phyloP scores from a whole-genome alignment of 1,284 basidiomycete species.

The Microbotryomycetes sp. region DNA sequence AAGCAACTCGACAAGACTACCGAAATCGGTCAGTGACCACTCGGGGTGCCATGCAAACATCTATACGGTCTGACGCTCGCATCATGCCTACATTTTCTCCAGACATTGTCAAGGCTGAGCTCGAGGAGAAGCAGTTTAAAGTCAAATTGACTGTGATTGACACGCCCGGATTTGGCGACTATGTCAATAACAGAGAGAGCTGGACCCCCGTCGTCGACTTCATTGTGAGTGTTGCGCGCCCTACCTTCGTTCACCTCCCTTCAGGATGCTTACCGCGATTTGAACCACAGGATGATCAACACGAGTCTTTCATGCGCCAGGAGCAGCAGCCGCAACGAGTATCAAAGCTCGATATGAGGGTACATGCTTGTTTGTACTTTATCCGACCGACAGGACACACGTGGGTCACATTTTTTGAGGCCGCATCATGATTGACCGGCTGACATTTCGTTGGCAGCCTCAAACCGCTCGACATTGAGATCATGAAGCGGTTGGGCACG shows the following conservation, averaged over 20 bases:
- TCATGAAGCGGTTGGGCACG: slow-evolving; percentile 95
- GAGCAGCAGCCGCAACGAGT: slow-evolving; percentile 93
- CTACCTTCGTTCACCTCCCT: not conserved
- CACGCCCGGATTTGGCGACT: slow-evolving; percentile 98
- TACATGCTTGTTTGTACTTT: slow-evolving; percentile 97
- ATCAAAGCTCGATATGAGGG: slow-evolving; percentile 89
- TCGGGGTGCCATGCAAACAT: not conserved
- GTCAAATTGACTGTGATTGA: slow-evolving; percentile 99
- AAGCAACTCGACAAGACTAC: slow-evolving; percentile 99
- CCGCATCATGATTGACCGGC: not conserved
- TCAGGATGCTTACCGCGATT: not conserved
- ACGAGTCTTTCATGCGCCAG: slow-evolving; percentile 98
- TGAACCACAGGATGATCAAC: slow-evolving; percentile 71
- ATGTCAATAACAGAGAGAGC: slow-evolving; percentile 98
- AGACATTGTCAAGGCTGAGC: slow-evolving; percentile 53
- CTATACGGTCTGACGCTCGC: not conserved
- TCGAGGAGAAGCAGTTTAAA: slow-evolving; percentile 98
- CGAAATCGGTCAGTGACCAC: slow-evolving; percentile 50
- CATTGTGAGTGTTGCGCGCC: slow-evolving; percentile 46
- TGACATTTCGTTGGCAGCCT: slow-evolving; percentile 49
- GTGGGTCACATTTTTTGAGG: slow-evolving; percentile 48
- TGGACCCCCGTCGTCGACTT: slow-evolving; percentile 99
- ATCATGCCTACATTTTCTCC: not conserved
- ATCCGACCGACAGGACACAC: slow-evolving; percentile 93
- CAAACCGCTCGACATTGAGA: slow-evolving; percentile 97